A percentile compares a stretch with the other conserved stretches of the same genome.
These are phyloP conservation scores for Epichloe sylvatica DNA, from an alignment of 2,329 filamentous ascomycete genomes.

Conservation along the genomic window DNA sequence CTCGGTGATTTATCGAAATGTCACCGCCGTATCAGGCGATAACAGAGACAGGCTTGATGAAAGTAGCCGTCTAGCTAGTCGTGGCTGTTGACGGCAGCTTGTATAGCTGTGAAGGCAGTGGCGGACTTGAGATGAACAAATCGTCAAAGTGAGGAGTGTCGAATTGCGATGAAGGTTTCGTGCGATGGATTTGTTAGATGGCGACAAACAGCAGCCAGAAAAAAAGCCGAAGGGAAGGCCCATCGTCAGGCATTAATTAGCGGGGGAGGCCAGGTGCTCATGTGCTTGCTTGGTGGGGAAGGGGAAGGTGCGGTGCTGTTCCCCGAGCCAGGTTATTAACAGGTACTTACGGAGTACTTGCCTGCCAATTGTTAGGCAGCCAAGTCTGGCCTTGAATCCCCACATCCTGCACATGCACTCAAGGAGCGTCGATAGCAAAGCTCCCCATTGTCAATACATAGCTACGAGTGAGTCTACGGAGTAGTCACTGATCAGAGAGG, in stretches of 20 bases:
- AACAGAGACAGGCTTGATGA: neutral
- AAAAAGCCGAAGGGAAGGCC: neutral
- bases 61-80: neutral
- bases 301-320: too few species aligned
- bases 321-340: too few species aligned
- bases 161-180: neutral
- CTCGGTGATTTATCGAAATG: neutral
- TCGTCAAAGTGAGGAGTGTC: neutral
- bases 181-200: neutral
- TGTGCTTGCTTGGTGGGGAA: too few species aligned
- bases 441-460: too few species aligned
- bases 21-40: neutral
- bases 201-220: neutral
- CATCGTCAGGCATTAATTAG: neutral
- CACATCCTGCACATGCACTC: too few species aligned
- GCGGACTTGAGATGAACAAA: neutral
- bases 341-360: too few species aligned
- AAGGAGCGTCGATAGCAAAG: too few species aligned
- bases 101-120: neutral
- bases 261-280: too few species aligned
- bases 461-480: too few species aligned
- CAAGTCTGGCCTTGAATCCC: too few species aligned
- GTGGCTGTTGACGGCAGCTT: neutral
- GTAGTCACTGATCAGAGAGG: too few species aligned
- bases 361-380: too few species aligned